These are phyloP conservation scores for Kwoniella bestiolae DNA, from an alignment of 768 basidiomycete genomes.

Conservation along the genomic window DNA sequence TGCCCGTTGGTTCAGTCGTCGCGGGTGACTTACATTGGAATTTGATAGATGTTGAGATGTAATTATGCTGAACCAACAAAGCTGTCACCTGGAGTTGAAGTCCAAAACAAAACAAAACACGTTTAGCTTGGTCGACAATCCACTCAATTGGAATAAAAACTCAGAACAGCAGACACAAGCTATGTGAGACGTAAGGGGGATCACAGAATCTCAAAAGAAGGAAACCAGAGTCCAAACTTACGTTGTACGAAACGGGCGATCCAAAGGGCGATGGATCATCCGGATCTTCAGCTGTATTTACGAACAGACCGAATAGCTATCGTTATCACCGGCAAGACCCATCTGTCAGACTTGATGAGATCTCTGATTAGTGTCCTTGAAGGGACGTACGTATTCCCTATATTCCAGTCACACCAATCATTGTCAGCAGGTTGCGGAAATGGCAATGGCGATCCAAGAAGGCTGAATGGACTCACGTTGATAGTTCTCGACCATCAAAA, in stretches of 20 bases:
- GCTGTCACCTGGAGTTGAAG: conserved; percentile 17
- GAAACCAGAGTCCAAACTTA: too few relatives aligned
- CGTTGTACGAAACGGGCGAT: conserved; percentile 36
- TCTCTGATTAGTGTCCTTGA: background rate
- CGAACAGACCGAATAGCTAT: conserved; percentile 43
- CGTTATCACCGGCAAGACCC: background rate
- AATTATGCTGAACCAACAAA: conserved; percentile 24
- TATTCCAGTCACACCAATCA: too few relatives aligned
- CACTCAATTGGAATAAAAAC: too few relatives aligned
- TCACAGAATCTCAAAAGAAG: too few relatives aligned
- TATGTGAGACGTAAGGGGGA: too few relatives aligned
- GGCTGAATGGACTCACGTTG: conserved; percentile 42
- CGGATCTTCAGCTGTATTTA: conserved; percentile 23
- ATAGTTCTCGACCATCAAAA: conserved; percentile 37
- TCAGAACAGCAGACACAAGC: too few relatives aligned
- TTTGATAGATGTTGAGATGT: conserved; percentile 22
- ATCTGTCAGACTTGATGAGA: background rate
- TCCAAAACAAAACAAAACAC: background rate
- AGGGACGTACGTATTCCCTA: conserved; percentile 27
- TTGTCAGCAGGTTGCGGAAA: too few relatives aligned
- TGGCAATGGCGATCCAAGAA: too few relatives aligned
- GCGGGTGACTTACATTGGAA: conserved; percentile 24
- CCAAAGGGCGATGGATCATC: conserved; percentile 33
- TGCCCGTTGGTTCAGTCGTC: too few relatives aligned
- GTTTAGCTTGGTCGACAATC: too few relatives aligned